Base-by-base conservation (phyloP, 1,139 yeast species). In the Trichomonascaceae sp. region DNA sequence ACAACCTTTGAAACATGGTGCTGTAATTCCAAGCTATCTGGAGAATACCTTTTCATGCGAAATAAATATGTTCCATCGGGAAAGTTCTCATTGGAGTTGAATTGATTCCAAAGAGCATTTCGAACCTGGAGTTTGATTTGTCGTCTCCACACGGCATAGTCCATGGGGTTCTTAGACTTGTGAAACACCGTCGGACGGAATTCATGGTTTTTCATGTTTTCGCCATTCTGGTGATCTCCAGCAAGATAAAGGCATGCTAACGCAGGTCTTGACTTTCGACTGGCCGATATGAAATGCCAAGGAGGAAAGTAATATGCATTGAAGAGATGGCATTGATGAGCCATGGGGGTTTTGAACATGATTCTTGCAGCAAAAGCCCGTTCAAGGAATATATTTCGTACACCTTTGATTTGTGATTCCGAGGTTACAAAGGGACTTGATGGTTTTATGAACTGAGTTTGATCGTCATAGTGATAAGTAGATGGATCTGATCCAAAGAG, bases 211-310 rank as follows among this genome's bases (percentile, higher is more conserved):
- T 19, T 15, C 10, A 17, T 9, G 44, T 30, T 39, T 15, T 30
- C n/a, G 1, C 72, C 72, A 52, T 70, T 70, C 53, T 55, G 61
- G 45, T 58, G 63, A 6, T 53, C 57, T 13, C 70, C 70, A 1
- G 51, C 45, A 10, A 55, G 46, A 36, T 57, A 66, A 6, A 61
- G 45, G 12, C 66, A 57, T 9, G 61, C 58, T 1, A 80, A 46
- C 0, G 81, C 77, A 0, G 85, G 85, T 43, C 73, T 71, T 3
- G 81, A 73, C 58, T 80, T 80, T n/a, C 84, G 69, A 27, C 76
- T 75, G 27, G 70, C 58, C 0, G 78, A 74, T 5, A 79, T 47
- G 38, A 73, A 71, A 58, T 79, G 82, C 49, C 71, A 66, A 2
- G 78, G 73, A 10, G 83, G 83, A 58, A 71, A 76, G 60, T 69